phyloP scores from a whole-genome alignment of 192 early-diverging fungal genomes.

The Diversispora epigaea region DNA sequence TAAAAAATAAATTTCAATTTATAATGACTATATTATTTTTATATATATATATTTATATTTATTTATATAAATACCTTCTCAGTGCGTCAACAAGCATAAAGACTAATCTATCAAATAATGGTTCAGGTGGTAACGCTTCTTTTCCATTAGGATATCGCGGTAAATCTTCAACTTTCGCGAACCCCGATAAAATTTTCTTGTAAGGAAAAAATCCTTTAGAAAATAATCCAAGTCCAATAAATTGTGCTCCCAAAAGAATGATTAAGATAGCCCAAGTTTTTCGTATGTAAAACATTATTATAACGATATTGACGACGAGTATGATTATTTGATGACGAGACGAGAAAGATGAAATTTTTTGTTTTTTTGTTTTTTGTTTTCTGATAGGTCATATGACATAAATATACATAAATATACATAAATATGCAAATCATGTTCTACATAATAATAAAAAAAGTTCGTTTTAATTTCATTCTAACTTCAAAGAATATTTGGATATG shows the following conservation, averaged over 20 bases:
- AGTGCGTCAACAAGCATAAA: slow-evolving; percentile 75
- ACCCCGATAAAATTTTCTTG: slow-evolving; percentile 65
- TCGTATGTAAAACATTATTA: not conserved
- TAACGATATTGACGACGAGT: no score
- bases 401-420: no score
- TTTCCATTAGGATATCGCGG: slow-evolving; percentile 34
- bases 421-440: no score
- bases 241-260: slow-evolving; percentile 37
- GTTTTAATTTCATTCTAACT: no score
- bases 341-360: no score
- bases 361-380: no score
- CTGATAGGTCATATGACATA: no score
- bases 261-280: not conserved
- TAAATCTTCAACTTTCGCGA: slow-evolving; percentile 48
- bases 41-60: not conserved
- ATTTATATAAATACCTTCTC: slow-evolving; percentile 48
- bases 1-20: not conserved
- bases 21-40: slow-evolving; percentile 34
- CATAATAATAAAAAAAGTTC: no score
- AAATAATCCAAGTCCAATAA: slow-evolving; percentile 64
- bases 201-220: slow-evolving; percentile 79
- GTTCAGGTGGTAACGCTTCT: slow-evolving; percentile 1
- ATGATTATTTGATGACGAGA: no score
- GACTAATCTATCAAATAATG: slow-evolving; percentile 58
- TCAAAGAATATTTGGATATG: no score